Base-by-base conservation (phyloP, 768 basidiomycete species). In the Strobilomyces confusus region DNA sequence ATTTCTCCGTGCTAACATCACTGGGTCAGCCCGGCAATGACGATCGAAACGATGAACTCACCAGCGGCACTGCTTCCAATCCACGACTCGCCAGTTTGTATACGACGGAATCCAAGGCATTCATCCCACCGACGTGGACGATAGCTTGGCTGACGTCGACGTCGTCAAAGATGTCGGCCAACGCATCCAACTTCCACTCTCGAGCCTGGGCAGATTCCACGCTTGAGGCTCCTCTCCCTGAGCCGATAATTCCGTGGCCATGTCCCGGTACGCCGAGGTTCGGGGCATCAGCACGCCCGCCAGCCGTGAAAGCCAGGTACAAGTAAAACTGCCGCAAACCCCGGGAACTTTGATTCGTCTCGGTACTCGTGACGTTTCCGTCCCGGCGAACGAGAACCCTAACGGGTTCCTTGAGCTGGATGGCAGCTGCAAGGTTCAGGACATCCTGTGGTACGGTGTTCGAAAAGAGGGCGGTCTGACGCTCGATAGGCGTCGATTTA, bases 381-480 rank as follows among this genome's bases (percentile, higher is more conserved):
- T 93, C 90, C 17, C 95, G 80, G 48, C 97, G 83, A 22, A 99
- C 97, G 19, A 99, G 83, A n/a, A 99, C 97, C 23, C 97, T 84
- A 38, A 99, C 94, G 20, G 97, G 95, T 69, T 99, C 97, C 48
- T 89, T 84, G 12, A 99, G 81, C 64, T 97, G 90, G 53, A 99
- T 93, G 5, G 89, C 84, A 49, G 91, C 84, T 1, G 94, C 94
- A 38, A 99, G 85, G 68, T 95, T 98, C 57, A 99, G 81, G 12
- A 99, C 97, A 65, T 99, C 97, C 67, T 95, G 93, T 15, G 93
- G 95, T 17, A 97, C 95, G 3, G 97, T 99, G 69, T 98, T 98
- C 34, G 93, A 95, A 72, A 98, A 98, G n/a, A 92, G 76, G 8
- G 90, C 92, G 5, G 92, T 92, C 70, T 95, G 93, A 23, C 94